Evolutionary conservation across 78 protist species (phyloP).

Genomic region (Bigelowiella natans): DNA sequence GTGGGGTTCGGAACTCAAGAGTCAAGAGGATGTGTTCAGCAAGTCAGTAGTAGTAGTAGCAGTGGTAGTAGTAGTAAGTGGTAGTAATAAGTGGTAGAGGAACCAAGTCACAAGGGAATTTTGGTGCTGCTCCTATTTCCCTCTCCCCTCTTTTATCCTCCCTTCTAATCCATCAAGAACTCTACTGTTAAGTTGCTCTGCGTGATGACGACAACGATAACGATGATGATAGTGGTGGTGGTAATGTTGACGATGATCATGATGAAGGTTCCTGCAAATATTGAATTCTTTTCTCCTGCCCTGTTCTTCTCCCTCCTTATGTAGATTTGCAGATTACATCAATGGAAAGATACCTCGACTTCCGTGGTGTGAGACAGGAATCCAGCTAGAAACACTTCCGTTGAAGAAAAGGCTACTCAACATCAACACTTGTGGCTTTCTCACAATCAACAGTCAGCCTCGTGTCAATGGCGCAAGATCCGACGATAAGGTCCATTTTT

Average conservation of each 20-base stretch:
- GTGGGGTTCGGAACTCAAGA: not conserved
- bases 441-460: conserved; percentile 90
- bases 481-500: conserved; percentile 35
- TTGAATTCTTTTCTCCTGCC: too few species aligned
- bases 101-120: too few species aligned
- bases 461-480: conserved; percentile 73
- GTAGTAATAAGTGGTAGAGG: not conserved
- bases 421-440: conserved; percentile 41
- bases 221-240: not conserved
- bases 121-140: not conserved
- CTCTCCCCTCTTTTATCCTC: not conserved
- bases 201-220: not conserved
- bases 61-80: too few species aligned
- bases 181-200: too few species aligned
- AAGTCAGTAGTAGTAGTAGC: not conserved
- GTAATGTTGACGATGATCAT: not conserved
- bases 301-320: too few species aligned
- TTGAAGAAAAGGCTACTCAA: not conserved
- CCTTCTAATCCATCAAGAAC: too few species aligned
- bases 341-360: conserved; percentile 13
- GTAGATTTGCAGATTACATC: conserved; percentile 33
- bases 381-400: conserved; percentile 54
- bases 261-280: not conserved
- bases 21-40: conserved; percentile 2
- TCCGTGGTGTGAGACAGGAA: conserved; percentile 53